These are phyloP conservation scores for Zasmidium angulare DNA, from an alignment of 2,329 filamentous ascomycete genomes.

Conservation along the genomic window DNA sequence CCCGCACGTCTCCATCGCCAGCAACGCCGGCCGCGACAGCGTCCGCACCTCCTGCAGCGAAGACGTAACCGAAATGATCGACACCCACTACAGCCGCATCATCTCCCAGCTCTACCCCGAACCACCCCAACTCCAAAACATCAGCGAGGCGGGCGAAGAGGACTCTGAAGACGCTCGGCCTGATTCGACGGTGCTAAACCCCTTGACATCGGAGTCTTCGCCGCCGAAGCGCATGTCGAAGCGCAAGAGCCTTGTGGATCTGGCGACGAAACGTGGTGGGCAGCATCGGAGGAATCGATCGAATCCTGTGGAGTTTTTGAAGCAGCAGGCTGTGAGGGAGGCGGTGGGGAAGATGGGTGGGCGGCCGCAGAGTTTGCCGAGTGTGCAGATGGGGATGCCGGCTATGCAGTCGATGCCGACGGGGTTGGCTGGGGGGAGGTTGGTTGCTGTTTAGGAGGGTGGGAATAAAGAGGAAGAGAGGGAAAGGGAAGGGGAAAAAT, in stretches of 20 bases:
- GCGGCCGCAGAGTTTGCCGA: constrained; percentile 8
- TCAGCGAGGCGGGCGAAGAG: background rate
- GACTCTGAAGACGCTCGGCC: constrained; percentile 1
- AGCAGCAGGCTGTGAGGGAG: constrained; percentile 8
- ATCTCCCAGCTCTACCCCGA: constrained; percentile 4
- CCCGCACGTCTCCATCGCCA: constrained; percentile 21
- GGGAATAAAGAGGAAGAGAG: background rate
- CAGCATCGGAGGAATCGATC: constrained; percentile 13
- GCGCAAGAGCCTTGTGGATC: constrained; percentile 11
- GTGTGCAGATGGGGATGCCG: background rate
- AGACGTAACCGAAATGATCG: constrained; percentile 7
- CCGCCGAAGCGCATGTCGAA: constrained; percentile 1
- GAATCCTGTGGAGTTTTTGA: constrained; percentile 15
- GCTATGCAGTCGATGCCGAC: too few species aligned
- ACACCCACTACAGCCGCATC: constrained; percentile 20
- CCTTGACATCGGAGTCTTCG: too few species aligned
- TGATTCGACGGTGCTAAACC: constrained; percentile 18
- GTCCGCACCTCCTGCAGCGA: background rate
- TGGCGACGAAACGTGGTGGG: constrained; percentile 3
- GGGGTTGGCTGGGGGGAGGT: background rate
- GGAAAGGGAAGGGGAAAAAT: too few species aligned
- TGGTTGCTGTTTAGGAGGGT: background rate
- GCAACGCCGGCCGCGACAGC: constrained; percentile 6
- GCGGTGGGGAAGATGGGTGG: too few species aligned
- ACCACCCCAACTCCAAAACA: background rate